A percentile compares a stretch with the other conserved stretches of the same genome.
These are phyloP conservation scores for Echeveria elegans DNA, from an alignment of 164 flowering plant species.

Conservation along the genomic window DNA sequence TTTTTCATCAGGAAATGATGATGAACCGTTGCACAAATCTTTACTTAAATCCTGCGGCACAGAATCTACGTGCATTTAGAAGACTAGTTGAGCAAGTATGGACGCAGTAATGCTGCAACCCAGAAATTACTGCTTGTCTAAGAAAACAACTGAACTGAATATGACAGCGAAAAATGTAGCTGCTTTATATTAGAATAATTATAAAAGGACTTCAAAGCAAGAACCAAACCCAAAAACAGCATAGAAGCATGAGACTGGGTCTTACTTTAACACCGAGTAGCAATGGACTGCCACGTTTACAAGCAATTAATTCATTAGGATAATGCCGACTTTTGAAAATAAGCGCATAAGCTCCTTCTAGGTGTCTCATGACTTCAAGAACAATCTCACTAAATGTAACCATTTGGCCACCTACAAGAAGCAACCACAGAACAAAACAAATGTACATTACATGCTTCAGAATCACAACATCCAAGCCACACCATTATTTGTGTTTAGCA, in stretches of 20 bases:
- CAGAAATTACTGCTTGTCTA: no score
- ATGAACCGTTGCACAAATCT: constrained; percentile 28
- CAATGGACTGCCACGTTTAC: constrained; percentile 97
- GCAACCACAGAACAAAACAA: neutral
- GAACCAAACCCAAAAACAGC: neutral
- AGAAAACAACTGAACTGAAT: neutral
- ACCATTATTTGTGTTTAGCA: neutral
- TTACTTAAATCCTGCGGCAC: constrained; percentile 43
- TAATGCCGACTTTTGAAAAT: constrained; percentile 87
- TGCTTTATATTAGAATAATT: no score
- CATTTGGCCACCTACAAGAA: constrained; percentile 61
- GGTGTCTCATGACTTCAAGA: constrained; percentile 94
- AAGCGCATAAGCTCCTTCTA: constrained; percentile 99
- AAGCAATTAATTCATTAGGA: constrained; percentile 96
- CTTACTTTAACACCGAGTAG: constrained; percentile 95
- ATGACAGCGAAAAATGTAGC: no score
- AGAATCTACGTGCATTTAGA: neutral
- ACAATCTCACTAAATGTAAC: constrained; percentile 91
- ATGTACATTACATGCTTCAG: neutral
- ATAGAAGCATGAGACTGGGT: neutral
- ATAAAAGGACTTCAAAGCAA: neutral
- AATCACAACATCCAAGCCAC: neutral
- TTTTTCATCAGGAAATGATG: constrained; percentile 49
- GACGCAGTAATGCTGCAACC: neutral
- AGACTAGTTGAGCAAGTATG: neutral